These are phyloP conservation scores for Monilinia polystroma DNA, from an alignment of 2,329 filamentous ascomycete genomes.

Conservation along the genomic window DNA sequence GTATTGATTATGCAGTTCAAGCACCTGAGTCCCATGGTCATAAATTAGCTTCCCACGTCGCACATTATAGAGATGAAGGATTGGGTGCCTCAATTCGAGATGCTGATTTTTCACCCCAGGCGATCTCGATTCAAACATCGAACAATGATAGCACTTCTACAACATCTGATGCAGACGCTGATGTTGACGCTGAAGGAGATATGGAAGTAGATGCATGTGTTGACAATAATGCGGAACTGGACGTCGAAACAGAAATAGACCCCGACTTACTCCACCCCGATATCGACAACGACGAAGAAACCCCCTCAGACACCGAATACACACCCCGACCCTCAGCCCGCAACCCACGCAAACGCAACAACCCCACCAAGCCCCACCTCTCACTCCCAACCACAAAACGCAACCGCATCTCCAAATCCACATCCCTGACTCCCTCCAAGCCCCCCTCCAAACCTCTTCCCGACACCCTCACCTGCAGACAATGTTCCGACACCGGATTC, in stretches of 20 bases:
- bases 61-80: slow-evolving; percentile 31
- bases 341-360: slow-evolving; percentile 29
- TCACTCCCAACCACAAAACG: slow-evolving; percentile 27
- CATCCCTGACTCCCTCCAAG: neutral
- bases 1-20: slow-evolving; percentile 17
- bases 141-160: slow-evolving; percentile 24
- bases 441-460: slow-evolving; percentile 1
- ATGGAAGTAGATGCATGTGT: slow-evolving; percentile 25
- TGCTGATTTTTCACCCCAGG: slow-evolving; percentile 28
- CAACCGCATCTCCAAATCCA: slow-evolving; percentile 26
- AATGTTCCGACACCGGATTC: slow-evolving; percentile 43
- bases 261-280: neutral
- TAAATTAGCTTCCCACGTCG: neutral
- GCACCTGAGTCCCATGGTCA: neutral
- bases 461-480: slow-evolving; percentile 25
- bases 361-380: slow-evolving; percentile 11
- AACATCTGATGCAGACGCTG: slow-evolving; percentile 24
- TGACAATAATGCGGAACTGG: neutral
- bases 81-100: slow-evolving; percentile 34
- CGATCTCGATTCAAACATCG: slow-evolving; percentile 5
- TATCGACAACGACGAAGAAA: slow-evolving; percentile 22
- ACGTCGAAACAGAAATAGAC: slow-evolving; percentile 7
- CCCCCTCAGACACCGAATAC: slow-evolving; percentile 34
- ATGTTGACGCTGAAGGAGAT: slow-evolving; percentile 26
- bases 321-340: slow-evolving; percentile 26